phyloP scores from a whole-genome alignment of 352 stramenopile species.

The Globisporangium spinosum region DNA sequence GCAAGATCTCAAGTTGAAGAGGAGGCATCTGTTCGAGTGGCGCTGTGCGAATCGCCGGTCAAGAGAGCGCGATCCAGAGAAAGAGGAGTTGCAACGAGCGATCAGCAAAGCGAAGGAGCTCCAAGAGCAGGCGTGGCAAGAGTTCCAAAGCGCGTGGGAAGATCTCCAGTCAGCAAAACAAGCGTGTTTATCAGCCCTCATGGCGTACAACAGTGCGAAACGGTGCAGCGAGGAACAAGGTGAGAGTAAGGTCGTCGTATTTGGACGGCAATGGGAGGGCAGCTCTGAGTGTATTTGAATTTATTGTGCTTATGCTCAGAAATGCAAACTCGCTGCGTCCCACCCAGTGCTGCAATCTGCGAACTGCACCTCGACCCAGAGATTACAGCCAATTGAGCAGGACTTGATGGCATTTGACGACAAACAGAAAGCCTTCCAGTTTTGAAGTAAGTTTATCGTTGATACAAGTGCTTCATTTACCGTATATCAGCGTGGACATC shows the following conservation, averaged over 20 bases:
- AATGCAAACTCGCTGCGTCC: too few species aligned
- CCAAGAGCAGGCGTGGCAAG: constrained; percentile 1
- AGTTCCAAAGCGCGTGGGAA: background rate
- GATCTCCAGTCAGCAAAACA: background rate
- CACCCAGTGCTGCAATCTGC: too few species aligned
- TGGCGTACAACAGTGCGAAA: constrained; percentile 1
- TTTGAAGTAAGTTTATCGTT: too few species aligned
- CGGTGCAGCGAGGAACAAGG: background rate
- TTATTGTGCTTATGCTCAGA: too few species aligned
- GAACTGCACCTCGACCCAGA: too few species aligned
- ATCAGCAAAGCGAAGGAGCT: background rate
- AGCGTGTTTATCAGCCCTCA: background rate
- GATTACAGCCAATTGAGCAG: too few species aligned
- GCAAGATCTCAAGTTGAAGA: background rate
- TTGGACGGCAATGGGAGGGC: background rate
- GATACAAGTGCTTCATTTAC: too few species aligned
- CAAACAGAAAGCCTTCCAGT: too few species aligned
- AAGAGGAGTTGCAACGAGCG: background rate
- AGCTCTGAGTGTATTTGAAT: background rate
- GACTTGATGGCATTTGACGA: too few species aligned
- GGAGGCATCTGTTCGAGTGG: background rate
- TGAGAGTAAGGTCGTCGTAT: background rate
- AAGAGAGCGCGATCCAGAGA: background rate
- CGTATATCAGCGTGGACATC: too few species aligned
- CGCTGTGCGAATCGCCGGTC: background rate